A percentile compares a stretch with the other conserved stretches of the same genome.
Evolutionary conservation across 2,329 filamentous ascomycete species (phyloP).

Genomic region (Scytalidium sp.): DNA sequence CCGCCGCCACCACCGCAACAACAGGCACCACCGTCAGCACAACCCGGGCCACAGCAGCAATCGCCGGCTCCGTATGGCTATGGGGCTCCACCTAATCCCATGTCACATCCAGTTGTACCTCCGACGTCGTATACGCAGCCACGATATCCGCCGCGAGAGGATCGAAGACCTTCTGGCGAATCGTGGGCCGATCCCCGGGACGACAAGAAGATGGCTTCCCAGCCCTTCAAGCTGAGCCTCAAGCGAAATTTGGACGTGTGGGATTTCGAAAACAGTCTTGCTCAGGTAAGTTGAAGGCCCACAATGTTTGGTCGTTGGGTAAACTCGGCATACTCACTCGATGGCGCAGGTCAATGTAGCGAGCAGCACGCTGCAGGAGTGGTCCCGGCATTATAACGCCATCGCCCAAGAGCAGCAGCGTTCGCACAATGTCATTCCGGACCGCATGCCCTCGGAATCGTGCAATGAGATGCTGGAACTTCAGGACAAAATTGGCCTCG

Average conservation of each 20-base stretch:
- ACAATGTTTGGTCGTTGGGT: too few species aligned
- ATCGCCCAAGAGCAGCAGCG: constrained; percentile 48
- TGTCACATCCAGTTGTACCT: constrained; percentile 12
- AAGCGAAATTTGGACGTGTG: constrained; percentile 26
- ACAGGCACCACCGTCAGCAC: background rate
- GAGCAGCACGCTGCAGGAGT: constrained; percentile 32
- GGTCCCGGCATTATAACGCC: constrained; percentile 45
- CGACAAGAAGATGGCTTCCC: constrained; percentile 11
- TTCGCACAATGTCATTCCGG: constrained; percentile 38
- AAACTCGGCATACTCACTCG: too few species aligned
- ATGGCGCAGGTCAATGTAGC: constrained; percentile 8
- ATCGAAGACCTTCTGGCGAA: constrained; percentile 24
- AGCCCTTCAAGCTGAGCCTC: constrained; percentile 19
- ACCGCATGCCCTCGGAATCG: constrained; percentile 46
- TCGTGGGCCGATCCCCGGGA: constrained; percentile 14
- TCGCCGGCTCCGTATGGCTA: constrained; percentile 16
- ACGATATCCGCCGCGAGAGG: constrained; percentile 18
- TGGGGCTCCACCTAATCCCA: constrained; percentile 10
- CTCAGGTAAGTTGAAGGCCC: constrained; percentile 12
- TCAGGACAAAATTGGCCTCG: constrained; percentile 27
- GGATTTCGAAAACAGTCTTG: constrained; percentile 27
- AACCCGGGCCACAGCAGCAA: constrained; percentile 14
- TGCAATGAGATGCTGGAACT: constrained; percentile 50
- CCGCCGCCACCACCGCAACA: constrained; percentile 8
- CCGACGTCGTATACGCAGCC: constrained; percentile 18